Conservation (phyloP, 306 rosid species). For the Bauhinia variegata region DNA sequence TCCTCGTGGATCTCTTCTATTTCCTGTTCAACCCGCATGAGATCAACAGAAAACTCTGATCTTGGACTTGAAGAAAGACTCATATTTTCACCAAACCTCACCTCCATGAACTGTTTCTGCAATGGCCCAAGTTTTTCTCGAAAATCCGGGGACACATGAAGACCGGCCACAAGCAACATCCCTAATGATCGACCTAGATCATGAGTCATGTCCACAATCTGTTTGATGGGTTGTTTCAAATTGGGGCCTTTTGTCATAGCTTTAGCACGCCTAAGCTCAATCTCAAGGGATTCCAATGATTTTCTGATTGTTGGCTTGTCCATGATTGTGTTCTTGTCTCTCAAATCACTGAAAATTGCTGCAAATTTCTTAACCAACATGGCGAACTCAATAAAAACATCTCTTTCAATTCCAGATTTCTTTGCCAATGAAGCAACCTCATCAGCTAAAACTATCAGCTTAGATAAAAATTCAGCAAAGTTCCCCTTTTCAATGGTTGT, state of each 20-base stretch:
- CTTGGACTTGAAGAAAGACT: conserved; percentile 56
- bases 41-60: conserved; percentile 48
- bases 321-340: conserved; percentile 45
- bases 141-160: conserved; percentile 59
- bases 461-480: conserved; percentile 46
- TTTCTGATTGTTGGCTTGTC: conserved; percentile 60
- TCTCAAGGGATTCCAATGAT: conserved; percentile 76
- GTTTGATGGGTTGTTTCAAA: conserved; percentile 50
- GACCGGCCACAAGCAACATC: conserved; percentile 64
- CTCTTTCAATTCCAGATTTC: conserved; percentile 47
- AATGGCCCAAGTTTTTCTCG: conserved; percentile 58
- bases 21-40: conserved; percentile 49
- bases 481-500: conserved; percentile 41
- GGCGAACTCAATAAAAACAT: conserved; percentile 54
- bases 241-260: conserved; percentile 43
- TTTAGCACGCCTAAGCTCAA: conserved; percentile 58
- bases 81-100: conserved; percentile 46
- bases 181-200: conserved; percentile 84
- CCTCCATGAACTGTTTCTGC: conserved; percentile 64
- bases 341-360: conserved; percentile 63
- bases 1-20: conserved; percentile 46
- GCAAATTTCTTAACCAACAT: conserved; percentile 54
- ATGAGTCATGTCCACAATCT: conserved; percentile 64
- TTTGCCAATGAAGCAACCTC: conserved; percentile 63
- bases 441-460: conserved; percentile 46